phyloP scores from a whole-genome alignment of 805 yeast species.

The Spathaspora girioi region DNA sequence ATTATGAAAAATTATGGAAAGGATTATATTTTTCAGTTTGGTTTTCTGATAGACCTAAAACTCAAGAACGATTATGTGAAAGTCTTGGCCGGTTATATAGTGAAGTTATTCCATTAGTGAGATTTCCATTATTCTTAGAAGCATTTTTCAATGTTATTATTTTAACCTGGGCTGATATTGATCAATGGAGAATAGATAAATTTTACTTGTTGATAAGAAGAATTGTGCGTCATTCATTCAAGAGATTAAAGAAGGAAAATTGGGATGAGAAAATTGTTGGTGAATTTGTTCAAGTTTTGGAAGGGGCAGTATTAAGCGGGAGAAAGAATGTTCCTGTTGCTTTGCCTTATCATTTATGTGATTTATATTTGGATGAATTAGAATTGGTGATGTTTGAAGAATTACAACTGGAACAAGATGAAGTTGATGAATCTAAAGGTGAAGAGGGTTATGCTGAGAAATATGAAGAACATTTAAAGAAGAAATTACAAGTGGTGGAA shows the following conservation, averaged over 20 bases:
- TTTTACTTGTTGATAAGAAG: slow-evolving; percentile 78
- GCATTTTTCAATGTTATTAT: slow-evolving; percentile 81
- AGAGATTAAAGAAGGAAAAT: slow-evolving; percentile 45
- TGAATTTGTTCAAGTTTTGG: slow-evolving; percentile 41
- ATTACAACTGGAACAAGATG: slow-evolving; percentile 44
- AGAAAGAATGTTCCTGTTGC: slow-evolving; percentile 64
- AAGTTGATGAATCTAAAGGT: slow-evolving; percentile 18
- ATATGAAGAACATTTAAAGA: slow-evolving; percentile 15
- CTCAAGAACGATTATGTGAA: slow-evolving; percentile 81
- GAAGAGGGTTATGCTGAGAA: slow-evolving; percentile 34
- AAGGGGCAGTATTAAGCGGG: slow-evolving; percentile 51
- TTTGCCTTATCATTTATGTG: slow-evolving; percentile 79
- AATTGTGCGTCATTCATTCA: slow-evolving; percentile 62
- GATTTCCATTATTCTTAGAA: slow-evolving; percentile 50
- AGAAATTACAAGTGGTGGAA: slow-evolving; percentile 29
- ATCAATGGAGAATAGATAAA: slow-evolving; percentile 85
- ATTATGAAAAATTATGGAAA: slow-evolving; percentile 86
- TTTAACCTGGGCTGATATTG: slow-evolving; percentile 81
- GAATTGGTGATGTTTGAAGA: slow-evolving; percentile 59
- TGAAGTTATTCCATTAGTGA: slow-evolving; percentile 35
- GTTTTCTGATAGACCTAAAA: slow-evolving; percentile 91
- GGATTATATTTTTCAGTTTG: slow-evolving; percentile 96
- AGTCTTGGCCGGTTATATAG: slow-evolving; percentile 60
- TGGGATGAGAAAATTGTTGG: slow-evolving; percentile 54
- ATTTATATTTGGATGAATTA: slow-evolving; percentile 80